Evolutionary conservation across 345 rosid species (phyloP).

Genomic region (Hibiscus tridactylites): DNA sequence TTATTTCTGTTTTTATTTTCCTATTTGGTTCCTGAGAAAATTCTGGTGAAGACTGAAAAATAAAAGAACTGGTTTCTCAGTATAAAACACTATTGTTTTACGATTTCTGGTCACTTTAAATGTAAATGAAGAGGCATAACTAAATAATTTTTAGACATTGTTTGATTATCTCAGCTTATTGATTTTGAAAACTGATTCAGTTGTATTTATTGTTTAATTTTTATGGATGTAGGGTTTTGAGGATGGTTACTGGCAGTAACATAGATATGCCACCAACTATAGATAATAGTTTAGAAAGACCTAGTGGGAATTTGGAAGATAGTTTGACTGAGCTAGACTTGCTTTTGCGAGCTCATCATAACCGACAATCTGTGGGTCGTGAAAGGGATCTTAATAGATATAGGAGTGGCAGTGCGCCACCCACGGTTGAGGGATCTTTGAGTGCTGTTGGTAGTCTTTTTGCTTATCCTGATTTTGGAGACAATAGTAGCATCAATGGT

Average conservation of each 20-base stretch:
- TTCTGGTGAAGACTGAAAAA: too few relatives aligned
- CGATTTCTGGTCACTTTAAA: too few relatives aligned
- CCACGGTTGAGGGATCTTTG: slow-evolving; percentile 83
- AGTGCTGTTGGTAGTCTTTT: slow-evolving; percentile 65
- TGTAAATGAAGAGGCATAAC: too few relatives aligned
- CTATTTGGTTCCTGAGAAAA: too few relatives aligned
- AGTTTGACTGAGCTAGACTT: slow-evolving; percentile 55
- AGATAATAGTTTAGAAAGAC: slow-evolving; percentile 35
- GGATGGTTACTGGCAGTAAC: slow-evolving; percentile 49
- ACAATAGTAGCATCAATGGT: slow-evolving; percentile 12
- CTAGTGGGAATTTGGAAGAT: slow-evolving; percentile 49
- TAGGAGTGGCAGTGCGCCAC: slow-evolving; percentile 94
- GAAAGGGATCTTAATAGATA: slow-evolving; percentile 47
- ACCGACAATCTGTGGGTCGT: slow-evolving; percentile 31
- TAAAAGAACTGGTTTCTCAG: too few relatives aligned
- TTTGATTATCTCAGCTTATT: neutral
- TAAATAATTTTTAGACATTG: too few relatives aligned
- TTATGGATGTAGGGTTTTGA: slow-evolving; percentile 17
- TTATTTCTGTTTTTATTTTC: too few relatives aligned
- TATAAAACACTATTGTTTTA: too few relatives aligned
- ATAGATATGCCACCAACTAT: slow-evolving; percentile 46
- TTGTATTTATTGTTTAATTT: neutral
- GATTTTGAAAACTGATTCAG: neutral
- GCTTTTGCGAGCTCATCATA: slow-evolving; percentile 48
- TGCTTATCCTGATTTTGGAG: slow-evolving; percentile 34